Evolutionary conservation across 2,329 filamentous ascomycete species (phyloP).

Genomic region (Xylariaceae sp.): DNA sequence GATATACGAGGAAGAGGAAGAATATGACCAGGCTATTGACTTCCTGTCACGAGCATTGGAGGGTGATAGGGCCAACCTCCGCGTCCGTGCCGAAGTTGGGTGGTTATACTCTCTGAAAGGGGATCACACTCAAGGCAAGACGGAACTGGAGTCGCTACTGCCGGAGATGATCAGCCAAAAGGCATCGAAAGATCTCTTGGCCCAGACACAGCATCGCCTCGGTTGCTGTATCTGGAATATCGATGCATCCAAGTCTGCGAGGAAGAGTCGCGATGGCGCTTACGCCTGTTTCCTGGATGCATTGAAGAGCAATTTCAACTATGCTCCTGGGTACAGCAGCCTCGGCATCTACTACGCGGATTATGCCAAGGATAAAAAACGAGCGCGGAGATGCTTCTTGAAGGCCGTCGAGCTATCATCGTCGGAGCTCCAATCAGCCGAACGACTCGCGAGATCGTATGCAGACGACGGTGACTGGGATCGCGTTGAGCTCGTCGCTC

Average conservation of each 20-base stretch:
- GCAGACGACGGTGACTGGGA: slow-evolving; percentile 94
- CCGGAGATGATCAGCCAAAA: slow-evolving; percentile 52
- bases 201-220: slow-evolving; percentile 79
- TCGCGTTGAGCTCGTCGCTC: slow-evolving; percentile 84
- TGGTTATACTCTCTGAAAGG: slow-evolving; percentile 87
- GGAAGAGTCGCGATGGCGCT: slow-evolving; percentile 73
- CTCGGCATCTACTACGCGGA: slow-evolving; percentile 88
- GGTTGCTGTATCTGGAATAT: slow-evolving; percentile 82
- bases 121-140: slow-evolving; percentile 59
- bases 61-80: slow-evolving; percentile 66
- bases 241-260: slow-evolving; percentile 63
- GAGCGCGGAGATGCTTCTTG: slow-evolving; percentile 88
- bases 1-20: slow-evolving; percentile 88
- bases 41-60: slow-evolving; percentile 71
- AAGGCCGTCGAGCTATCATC: slow-evolving; percentile 91
- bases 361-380: slow-evolving; percentile 77
- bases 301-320: slow-evolving; percentile 79
- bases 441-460: slow-evolving; percentile 77
- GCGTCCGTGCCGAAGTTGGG: slow-evolving; percentile 76
- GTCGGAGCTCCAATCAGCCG: slow-evolving; percentile 77
- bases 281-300: slow-evolving; percentile 79
- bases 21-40: slow-evolving; percentile 72
- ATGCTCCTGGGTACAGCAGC: slow-evolving; percentile 84
- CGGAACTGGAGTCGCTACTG: slow-evolving; percentile 62
- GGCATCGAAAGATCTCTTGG: slow-evolving; percentile 61